Evolutionary conservation across 1,284 basidiomycete species (phyloP).

Genomic region (Ceratobasidium sp.): DNA sequence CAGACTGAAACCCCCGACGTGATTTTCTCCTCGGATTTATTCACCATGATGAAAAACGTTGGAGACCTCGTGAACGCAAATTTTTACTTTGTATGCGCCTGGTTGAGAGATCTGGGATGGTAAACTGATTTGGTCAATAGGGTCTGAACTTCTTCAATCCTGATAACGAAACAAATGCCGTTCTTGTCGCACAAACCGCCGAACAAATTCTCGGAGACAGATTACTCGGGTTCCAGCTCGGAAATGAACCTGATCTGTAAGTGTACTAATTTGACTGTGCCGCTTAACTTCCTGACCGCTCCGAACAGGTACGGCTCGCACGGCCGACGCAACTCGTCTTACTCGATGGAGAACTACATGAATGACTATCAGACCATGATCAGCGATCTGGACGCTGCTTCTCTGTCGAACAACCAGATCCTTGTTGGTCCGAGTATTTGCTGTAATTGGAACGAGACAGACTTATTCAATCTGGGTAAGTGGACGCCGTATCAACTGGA

Average conservation of each 20-base stretch:
- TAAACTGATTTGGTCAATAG: neutral
- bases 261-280: neutral
- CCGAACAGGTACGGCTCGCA: conserved; percentile 21
- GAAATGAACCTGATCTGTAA: conserved; percentile 40
- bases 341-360: conserved; percentile 47
- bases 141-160: conserved; percentile 50
- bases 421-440: conserved; percentile 52
- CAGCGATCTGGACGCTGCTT: conserved; percentile 43
- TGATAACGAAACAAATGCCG: conserved; percentile 32
- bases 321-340: conserved; percentile 41
- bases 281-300: neutral
- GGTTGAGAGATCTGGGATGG: neutral
- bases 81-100: conserved; percentile 35
- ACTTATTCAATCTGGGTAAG: conserved; percentile 17
- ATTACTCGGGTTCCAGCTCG: conserved; percentile 37
- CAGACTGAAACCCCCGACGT: conserved; percentile 41
- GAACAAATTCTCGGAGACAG: conserved; percentile 22
- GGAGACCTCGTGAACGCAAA: conserved; percentile 33
- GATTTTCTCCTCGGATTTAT: conserved; percentile 31
- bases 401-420: conserved; percentile 42
- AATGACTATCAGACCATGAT: conserved; percentile 48
- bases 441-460: conserved; percentile 48
- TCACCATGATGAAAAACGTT: conserved; percentile 30
- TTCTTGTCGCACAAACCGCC: conserved; percentile 24
- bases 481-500: conserved; percentile 39